Evolutionary conservation across 805 yeast genomes (phyloP).

Genomic region (Suhomyces sp.): DNA sequence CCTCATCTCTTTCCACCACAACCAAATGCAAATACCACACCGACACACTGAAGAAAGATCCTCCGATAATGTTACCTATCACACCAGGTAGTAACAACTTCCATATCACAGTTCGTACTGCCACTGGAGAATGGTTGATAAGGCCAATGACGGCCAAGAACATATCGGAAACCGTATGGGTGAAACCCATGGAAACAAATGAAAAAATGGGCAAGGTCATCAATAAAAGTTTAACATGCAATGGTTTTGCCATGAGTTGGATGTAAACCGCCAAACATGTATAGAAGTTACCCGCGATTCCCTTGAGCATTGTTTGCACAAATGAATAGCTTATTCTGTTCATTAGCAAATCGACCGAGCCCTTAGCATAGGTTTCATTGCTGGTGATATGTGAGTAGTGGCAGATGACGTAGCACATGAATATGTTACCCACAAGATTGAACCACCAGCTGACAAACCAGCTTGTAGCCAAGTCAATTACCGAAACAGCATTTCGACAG

Average conservation of each 20-base stretch:
- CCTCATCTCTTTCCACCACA: constrained; percentile 70
- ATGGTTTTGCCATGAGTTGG: constrained; percentile 74
- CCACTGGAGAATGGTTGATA: constrained; percentile 60
- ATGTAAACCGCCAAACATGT: constrained; percentile 74
- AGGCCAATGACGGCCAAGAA: constrained; percentile 62
- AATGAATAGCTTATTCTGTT: constrained; percentile 47
- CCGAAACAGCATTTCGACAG: constrained; percentile 64
- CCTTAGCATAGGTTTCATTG: constrained; percentile 40
- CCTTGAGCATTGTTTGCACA: constrained; percentile 64
- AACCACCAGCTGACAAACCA: constrained; percentile 68
- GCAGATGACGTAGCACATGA: constrained; percentile 64
- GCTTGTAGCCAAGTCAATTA: constrained; percentile 59
- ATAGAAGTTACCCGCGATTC: constrained; percentile 72
- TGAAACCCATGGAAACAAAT: constrained; percentile 74
- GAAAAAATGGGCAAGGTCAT: constrained; percentile 70
- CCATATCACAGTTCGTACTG: constrained; percentile 70
- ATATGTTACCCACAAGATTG: constrained; percentile 61
- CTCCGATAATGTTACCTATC: constrained; percentile 80
- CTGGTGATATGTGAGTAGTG: constrained; percentile 51
- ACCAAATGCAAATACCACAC: constrained; percentile 74
- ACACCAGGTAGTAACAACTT: constrained; percentile 67
- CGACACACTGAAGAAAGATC: constrained; percentile 59
- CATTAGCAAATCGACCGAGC: constrained; percentile 47
- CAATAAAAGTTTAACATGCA: constrained; percentile 68
- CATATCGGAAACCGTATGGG: constrained; percentile 85